Evolutionary conservation across 2,329 filamentous ascomycete genomes (phyloP).

Genomic region (Colletotrichum theobromicola): DNA sequence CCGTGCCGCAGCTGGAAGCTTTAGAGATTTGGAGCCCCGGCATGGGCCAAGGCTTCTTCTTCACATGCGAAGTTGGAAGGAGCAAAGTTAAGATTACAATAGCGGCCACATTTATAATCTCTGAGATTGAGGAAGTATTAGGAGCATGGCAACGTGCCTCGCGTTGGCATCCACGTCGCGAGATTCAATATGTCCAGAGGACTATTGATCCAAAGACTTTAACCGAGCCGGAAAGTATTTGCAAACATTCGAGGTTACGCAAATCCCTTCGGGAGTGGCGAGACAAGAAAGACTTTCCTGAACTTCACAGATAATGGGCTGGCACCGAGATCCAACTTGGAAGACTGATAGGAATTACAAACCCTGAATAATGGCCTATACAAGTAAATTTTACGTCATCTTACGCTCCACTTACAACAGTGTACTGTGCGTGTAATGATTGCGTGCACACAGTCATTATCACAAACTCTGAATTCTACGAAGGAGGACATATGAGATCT

Average conservation of each 20-base stretch:
- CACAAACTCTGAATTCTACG: not conserved
- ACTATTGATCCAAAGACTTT: not conserved
- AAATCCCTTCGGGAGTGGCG: not conserved
- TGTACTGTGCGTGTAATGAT: not conserved
- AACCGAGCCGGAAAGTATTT: not conserved
- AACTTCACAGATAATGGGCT: not conserved
- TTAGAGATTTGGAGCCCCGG: not conserved
- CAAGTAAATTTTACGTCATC: fast-evolving
- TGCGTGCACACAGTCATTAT: not conserved
- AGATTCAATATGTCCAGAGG: not conserved
- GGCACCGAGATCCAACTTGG: not conserved
- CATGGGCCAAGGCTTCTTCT: not conserved
- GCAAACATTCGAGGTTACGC: not conserved
- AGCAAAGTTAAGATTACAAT: not conserved
- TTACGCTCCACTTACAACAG: not conserved
- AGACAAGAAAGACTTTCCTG: not conserved
- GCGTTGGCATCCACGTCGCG: not conserved
- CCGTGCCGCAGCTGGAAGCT: not conserved
- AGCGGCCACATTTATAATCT: not conserved
- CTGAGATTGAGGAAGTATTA: not conserved
- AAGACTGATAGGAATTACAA: not conserved
- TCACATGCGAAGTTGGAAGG: not conserved
- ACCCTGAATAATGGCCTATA: not conserved
- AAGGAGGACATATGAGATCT: not conserved
- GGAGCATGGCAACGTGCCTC: not conserved